Percentiles rank a stretch among this genome's conserved stretches.
phyloP scores from a whole-genome alignment of 495 filamentous ascomycete species.

The Xylaria castorea region DNA sequence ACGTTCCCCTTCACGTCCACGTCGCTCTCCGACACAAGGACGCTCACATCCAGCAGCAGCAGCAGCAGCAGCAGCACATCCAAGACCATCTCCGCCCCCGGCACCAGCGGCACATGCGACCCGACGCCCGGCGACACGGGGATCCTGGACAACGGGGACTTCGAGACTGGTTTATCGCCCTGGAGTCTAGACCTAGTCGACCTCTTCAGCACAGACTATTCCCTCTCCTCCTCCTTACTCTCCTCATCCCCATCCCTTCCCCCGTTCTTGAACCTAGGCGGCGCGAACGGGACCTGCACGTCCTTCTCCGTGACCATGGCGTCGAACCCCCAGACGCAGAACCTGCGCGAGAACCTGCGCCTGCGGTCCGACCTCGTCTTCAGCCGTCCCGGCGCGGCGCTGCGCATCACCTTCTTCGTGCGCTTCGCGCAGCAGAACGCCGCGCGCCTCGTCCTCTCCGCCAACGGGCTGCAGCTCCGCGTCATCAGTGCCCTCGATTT shows the following conservation, averaged over 20 bases:
- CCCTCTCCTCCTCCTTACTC: not conserved
- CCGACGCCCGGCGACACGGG: slow-evolving; percentile 19
- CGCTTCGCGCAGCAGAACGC: slow-evolving; percentile 24
- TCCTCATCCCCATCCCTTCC: not conserved
- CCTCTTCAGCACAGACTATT: slow-evolving; percentile 38
- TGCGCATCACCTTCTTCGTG: slow-evolving; percentile 35
- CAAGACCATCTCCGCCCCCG: slow-evolving; percentile 12
- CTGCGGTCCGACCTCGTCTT: slow-evolving; percentile 34
- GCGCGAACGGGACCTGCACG: slow-evolving; percentile 34
- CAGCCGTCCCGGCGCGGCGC: slow-evolving; percentile 26
- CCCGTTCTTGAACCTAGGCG: not conserved
- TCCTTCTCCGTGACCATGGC: slow-evolving; percentile 36
- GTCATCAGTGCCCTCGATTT: slow-evolving; percentile 23
- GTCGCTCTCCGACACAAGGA: not conserved
- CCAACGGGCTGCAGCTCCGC: slow-evolving; percentile 31
- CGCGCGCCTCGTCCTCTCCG: slow-evolving; percentile 30
- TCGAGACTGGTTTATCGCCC: slow-evolving; percentile 38
- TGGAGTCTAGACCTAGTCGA: slow-evolving; percentile 43
- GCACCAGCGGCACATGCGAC: not conserved
- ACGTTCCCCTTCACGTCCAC: not conserved
- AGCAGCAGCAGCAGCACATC: too few species aligned
- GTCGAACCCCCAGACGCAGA: slow-evolving; percentile 34
- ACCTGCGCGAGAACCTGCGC: slow-evolving; percentile 36
- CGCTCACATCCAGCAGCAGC: not conserved
- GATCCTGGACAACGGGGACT: slow-evolving; percentile 39